These are phyloP conservation scores for Cicer cuneatum DNA, from an alignment of 306 rosid genomes.

Conservation along the genomic window DNA sequence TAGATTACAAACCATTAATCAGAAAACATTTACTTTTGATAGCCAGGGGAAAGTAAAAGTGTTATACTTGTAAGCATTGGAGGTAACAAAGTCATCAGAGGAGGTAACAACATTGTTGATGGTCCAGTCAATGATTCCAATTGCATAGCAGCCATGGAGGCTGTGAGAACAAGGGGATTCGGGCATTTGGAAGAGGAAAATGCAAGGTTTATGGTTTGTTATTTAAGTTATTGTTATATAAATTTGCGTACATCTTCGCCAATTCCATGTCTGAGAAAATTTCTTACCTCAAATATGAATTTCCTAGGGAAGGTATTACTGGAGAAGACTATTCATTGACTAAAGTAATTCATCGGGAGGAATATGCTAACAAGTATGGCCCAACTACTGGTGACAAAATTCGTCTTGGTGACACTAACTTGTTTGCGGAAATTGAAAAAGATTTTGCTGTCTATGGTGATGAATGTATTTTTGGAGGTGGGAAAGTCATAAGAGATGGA, in stretches of 20 bases:
- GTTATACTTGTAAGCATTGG: conserved; percentile 82
- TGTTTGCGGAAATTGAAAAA: conserved; percentile 82
- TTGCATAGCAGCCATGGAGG: conserved; percentile 55
- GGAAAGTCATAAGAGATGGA: conserved; percentile 93
- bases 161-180: conserved; percentile 55
- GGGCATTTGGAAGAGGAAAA: conserved; percentile 60
- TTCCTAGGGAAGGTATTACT: conserved; percentile 80
- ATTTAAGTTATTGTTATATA: conserved; percentile 38
- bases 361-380: conserved; percentile 83
- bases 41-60: conserved; percentile 87
- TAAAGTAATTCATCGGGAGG: conserved; percentile 62
- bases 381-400: conserved; percentile 91
- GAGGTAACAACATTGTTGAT: conserved; percentile 78
- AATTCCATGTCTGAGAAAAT: conserved; percentile 37
- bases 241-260: conserved; percentile 19
- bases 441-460: conserved; percentile 85
- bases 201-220: conserved; percentile 63
- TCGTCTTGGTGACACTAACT: conserved; percentile 89
- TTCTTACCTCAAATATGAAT: conserved; percentile 53
- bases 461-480: conserved; percentile 95
- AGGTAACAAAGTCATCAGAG: conserved; percentile 81
- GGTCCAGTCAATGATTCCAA: conserved; percentile 63
- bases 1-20: conserved; percentile 38
- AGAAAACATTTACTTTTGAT: conserved; percentile 45
- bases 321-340: conserved; percentile 61